Conservation (phyloP, 495 filamentous ascomycete genomes). For the Apodospora peruviana region DNA sequence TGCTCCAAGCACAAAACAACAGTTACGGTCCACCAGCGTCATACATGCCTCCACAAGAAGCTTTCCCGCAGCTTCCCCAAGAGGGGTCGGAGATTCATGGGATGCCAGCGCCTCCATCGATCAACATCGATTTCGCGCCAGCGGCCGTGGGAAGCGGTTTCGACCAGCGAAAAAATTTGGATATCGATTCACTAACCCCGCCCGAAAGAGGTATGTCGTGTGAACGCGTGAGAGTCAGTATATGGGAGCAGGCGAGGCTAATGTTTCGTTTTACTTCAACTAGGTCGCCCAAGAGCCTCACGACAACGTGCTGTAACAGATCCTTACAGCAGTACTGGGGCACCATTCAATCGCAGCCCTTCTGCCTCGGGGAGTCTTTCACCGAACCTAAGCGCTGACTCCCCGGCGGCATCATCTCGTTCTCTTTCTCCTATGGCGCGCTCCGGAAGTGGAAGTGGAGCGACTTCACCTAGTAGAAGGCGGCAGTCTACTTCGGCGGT, state of each 20-base stretch:
- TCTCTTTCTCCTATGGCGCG: constrained; percentile 66
- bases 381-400: constrained; percentile 39
- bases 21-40: constrained; percentile 43
- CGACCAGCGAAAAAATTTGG: constrained; percentile 61
- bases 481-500: constrained; percentile 87
- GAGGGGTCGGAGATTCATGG: constrained; percentile 44
- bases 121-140: constrained; percentile 90
- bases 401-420: constrained; percentile 46
- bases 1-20: constrained; percentile 41
- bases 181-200: constrained; percentile 76
- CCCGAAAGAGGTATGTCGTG: constrained; percentile 71
- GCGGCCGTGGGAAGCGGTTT: constrained; percentile 62
- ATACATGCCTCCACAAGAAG: constrained; percentile 55
- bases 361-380: constrained; percentile 34
- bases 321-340: constrained; percentile 50
- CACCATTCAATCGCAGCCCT: constrained; percentile 34
- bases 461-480: constrained; percentile 58
- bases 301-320: constrained; percentile 72
- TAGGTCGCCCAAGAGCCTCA: constrained; percentile 41
- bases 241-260: background rate
- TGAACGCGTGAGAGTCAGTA: background rate
- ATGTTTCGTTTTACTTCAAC: constrained; percentile 4
- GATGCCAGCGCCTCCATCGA: constrained; percentile 77
- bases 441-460: constrained; percentile 35
- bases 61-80: constrained; percentile 51